phyloP scores from a whole-genome alignment of 129 eudicot genomes.

The Artemisia annua region DNA sequence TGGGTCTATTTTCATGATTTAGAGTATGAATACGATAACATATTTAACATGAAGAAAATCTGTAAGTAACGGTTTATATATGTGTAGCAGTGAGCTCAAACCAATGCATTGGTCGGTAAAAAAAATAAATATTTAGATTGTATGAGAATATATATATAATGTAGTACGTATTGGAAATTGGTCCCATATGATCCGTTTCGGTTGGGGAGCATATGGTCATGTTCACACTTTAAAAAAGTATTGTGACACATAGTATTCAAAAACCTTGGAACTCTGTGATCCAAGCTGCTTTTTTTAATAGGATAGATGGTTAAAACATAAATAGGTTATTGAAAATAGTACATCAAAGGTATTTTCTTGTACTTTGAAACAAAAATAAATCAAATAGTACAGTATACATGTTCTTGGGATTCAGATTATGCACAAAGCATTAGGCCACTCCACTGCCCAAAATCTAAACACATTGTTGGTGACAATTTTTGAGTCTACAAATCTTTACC shows the following conservation, averaged over 20 bases:
- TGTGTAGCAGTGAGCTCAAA: too few relatives aligned
- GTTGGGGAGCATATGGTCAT: conserved; percentile 35
- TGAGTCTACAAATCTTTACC: too few relatives aligned
- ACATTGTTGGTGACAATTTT: too few relatives aligned
- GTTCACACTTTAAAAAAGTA: conserved; percentile 18
- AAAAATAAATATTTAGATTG: neutral
- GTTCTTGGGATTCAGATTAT: neutral
- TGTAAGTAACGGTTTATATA: neutral
- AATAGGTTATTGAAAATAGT: neutral
- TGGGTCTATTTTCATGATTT: too few relatives aligned
- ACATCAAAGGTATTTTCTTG: conserved; percentile 5
- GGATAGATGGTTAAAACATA: neutral
- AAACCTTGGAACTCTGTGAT: conserved; percentile 14
- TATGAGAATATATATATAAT: too few relatives aligned
- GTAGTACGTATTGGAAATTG: conserved; percentile 34
- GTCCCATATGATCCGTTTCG: conserved; percentile 47
- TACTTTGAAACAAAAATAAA: conserved; percentile 4
- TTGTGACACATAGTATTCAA: conserved; percentile 8
- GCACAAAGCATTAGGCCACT: conserved; percentile 13
- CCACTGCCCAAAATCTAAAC: conserved; percentile 17
- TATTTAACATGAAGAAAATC: conserved; percentile 5
- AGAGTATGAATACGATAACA: neutral
- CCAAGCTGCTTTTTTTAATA: conserved; percentile 8
- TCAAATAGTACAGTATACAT: neutral
- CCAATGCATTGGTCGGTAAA: neutral